Conservation (phyloP, 139 green algal genomes). For the Chlorella vulgaris region DNA sequence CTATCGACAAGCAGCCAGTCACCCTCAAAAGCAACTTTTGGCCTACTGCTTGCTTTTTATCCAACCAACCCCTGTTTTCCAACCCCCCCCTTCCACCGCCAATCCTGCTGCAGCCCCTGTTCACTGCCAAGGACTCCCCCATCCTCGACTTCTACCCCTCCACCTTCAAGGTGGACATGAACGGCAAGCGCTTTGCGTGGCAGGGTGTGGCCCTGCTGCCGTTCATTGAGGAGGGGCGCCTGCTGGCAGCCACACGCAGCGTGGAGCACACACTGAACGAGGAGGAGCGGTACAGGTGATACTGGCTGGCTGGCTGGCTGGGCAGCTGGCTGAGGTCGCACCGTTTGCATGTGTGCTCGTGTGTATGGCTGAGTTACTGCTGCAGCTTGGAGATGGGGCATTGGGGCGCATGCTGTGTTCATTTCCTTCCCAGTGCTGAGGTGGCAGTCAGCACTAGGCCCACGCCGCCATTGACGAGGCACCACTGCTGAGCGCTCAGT, state of each 20-base stretch:
- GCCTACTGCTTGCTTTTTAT: too few relatives aligned
- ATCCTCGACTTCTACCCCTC: constrained; percentile 98
- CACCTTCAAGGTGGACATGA: constrained; percentile 97
- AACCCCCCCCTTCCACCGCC: neutral
- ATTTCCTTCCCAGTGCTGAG: neutral
- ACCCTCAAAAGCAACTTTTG: too few relatives aligned
- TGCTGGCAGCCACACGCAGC: constrained; percentile 60
- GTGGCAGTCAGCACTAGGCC: neutral
- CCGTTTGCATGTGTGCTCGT: too few relatives aligned
- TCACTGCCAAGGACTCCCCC: constrained; percentile 78
- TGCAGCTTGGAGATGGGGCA: too few relatives aligned
- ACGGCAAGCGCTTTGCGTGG: constrained; percentile 98
- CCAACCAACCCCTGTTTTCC: neutral
- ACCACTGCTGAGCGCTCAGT: too few relatives aligned
- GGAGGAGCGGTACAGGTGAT: constrained; percentile 72
- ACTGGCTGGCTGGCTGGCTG: too few relatives aligned
- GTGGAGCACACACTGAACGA: constrained; percentile 66
- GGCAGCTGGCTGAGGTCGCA: too few relatives aligned
- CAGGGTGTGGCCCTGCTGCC: constrained; percentile 97
- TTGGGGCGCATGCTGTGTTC: too few relatives aligned
- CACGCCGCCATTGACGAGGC: too few relatives aligned
- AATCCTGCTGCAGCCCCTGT: constrained; percentile 65
- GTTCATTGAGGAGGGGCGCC: constrained; percentile 94
- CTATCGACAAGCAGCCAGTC: too few relatives aligned
- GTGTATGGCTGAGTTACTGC: too few relatives aligned